These are phyloP conservation scores for Chytriomyces hyalinus DNA, from an alignment of 192 early-diverging fungal genomes.

Conservation along the genomic window DNA sequence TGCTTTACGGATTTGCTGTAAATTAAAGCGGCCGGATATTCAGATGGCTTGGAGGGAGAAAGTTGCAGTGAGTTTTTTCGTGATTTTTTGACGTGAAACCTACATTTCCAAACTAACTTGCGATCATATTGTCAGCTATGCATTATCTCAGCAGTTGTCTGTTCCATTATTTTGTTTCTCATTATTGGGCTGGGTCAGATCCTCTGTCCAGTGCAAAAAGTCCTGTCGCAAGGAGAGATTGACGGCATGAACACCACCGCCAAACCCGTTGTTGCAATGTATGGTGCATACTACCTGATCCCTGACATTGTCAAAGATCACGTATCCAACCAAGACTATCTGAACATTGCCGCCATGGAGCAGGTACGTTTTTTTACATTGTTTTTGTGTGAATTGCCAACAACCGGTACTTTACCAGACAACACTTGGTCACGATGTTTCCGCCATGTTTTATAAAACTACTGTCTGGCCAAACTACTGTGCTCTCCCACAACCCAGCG, in stretches of 20 bases:
- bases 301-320: slow-evolving; percentile 28
- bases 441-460: slow-evolving; percentile 44
- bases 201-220: slow-evolving; percentile 76
- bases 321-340: slow-evolving; percentile 12
- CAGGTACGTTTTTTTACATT: not conserved
- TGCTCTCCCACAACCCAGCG: slow-evolving; percentile 29
- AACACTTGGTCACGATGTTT: slow-evolving; percentile 46
- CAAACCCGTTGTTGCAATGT: slow-evolving; percentile 47
- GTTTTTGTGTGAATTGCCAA: not conserved
- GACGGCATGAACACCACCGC: slow-evolving; percentile 8
- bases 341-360: slow-evolving; percentile 27
- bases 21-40: slow-evolving; percentile 80
- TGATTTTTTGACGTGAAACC: not conserved
- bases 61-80: slow-evolving; percentile 58
- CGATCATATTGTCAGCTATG: slow-evolving; percentile 52
- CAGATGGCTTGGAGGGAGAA: slow-evolving; percentile 95
- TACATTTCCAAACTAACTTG: not conserved
- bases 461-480: slow-evolving; percentile 41
- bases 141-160: slow-evolving; percentile 73
- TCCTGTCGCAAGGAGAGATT: slow-evolving; percentile 53
- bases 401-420: slow-evolving; percentile 11
- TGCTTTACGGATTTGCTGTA: slow-evolving; percentile 58
- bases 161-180: slow-evolving; percentile 75
- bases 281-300: slow-evolving; percentile 49
- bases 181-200: slow-evolving; percentile 78